Evolutionary conservation across 495 filamentous ascomycete genomes (phyloP).

Genomic region (Aspergillus coremiiformis): DNA sequence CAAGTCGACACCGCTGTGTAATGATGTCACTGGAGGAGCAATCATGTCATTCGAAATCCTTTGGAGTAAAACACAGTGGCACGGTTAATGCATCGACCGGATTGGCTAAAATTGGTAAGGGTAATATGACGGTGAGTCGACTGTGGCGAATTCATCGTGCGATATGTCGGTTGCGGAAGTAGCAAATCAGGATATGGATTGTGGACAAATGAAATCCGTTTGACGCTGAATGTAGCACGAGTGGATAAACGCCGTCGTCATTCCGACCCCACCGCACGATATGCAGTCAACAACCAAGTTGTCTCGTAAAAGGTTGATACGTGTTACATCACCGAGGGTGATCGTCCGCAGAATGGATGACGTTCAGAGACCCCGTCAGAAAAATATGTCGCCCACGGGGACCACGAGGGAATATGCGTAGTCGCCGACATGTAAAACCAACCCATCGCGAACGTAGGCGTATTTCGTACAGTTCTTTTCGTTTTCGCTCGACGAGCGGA

Average conservation of each 20-base stretch:
- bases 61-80: not conserved
- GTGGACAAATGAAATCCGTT: not conserved
- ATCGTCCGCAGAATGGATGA: not conserved
- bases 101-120: not conserved
- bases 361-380: not conserved
- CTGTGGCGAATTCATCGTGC: not conserved
- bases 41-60: not conserved
- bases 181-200: not conserved
- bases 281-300: not conserved
- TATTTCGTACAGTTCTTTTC: constrained; percentile 6
- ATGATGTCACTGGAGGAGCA: constrained; percentile 15
- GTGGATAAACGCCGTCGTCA: not conserved
- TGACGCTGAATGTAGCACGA: not conserved
- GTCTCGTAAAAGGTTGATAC: not conserved
- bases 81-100: not conserved
- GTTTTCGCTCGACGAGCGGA: constrained; percentile 5
- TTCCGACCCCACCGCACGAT: not conserved
- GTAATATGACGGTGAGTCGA: not conserved
- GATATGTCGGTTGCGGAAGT: not conserved
- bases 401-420: not conserved
- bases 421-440: not conserved
- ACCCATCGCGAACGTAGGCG: not conserved
- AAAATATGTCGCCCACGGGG: not conserved
- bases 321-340: not conserved
- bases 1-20: not conserved